Evolutionary conservation across 345 rosid genomes (phyloP).

Genomic region (Aegle marmelos): DNA sequence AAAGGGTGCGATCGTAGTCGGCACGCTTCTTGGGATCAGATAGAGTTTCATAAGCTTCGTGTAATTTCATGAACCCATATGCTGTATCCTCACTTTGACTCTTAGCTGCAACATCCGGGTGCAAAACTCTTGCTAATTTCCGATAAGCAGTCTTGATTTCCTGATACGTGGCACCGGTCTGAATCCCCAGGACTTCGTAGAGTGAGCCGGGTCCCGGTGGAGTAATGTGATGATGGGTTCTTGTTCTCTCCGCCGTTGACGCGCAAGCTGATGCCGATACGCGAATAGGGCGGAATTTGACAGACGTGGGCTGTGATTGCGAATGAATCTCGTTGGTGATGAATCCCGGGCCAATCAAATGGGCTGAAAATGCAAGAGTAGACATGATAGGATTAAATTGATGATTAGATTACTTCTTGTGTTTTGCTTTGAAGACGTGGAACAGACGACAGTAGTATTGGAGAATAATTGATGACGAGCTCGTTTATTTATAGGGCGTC

Average conservation of each 20-base stretch:
- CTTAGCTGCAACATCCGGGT: conserved; percentile 55
- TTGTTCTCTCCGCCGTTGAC: conserved; percentile 36
- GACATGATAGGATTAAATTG: conserved; percentile 30
- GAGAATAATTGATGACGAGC: background rate
- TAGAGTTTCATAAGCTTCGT: conserved; percentile 63
- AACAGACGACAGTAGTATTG: background rate
- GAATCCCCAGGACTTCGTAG: conserved; percentile 62
- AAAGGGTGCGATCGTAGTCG: conserved; percentile 47
- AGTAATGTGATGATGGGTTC: conserved; percentile 16
- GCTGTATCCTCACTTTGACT: conserved; percentile 17
- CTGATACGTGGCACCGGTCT: conserved; percentile 44
- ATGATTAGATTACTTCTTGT: too few species aligned
- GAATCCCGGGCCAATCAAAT: conserved; percentile 15
- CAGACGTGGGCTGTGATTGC: conserved; percentile 10
- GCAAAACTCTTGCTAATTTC: conserved; percentile 52
- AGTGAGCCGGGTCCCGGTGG: conserved; percentile 30
- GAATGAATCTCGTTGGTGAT: background rate
- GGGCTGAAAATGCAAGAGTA: conserved; percentile 16
- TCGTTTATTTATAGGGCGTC: conserved; percentile 9
- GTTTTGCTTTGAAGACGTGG: background rate
- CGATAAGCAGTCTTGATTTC: conserved; percentile 73
- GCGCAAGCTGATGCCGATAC: conserved; percentile 36
- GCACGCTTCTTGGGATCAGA: conserved; percentile 65
- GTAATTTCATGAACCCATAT: conserved; percentile 50
- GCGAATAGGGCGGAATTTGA: conserved; percentile 33